Evolutionary conservation across 768 basidiomycete genomes (phyloP).

Genomic region (Leccinum barrowsii): DNA sequence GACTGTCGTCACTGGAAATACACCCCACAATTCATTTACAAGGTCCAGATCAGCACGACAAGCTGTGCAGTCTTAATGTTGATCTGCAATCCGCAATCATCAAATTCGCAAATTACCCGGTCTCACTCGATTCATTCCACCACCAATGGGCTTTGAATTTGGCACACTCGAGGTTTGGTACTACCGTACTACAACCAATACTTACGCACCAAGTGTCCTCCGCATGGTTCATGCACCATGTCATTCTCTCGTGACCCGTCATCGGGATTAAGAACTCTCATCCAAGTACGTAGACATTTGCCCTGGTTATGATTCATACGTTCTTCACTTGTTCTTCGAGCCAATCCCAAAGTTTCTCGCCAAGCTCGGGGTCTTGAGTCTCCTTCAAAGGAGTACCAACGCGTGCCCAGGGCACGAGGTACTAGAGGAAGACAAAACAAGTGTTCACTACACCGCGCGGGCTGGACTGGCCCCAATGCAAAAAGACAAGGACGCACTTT

Average conservation of each 20-base stretch:
- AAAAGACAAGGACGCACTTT: constrained; percentile 29
- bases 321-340: constrained; percentile 42
- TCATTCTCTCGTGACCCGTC: neutral
- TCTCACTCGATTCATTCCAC: too few relatives aligned
- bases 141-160: too few relatives aligned
- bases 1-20: too few relatives aligned
- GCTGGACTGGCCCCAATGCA: neutral
- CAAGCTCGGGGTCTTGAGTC: constrained; percentile 33
- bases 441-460: neutral
- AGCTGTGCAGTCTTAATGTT: too few relatives aligned
- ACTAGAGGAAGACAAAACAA: constrained; percentile 25
- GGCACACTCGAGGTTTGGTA: too few relatives aligned
- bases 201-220: too few relatives aligned
- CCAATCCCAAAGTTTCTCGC: constrained; percentile 43
- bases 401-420: constrained; percentile 46
- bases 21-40: too few relatives aligned
- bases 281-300: neutral
- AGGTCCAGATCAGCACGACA: too few relatives aligned
- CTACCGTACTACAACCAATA: too few relatives aligned
- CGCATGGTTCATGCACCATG: too few relatives aligned
- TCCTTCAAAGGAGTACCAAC: constrained; percentile 24
- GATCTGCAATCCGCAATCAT: too few relatives aligned
- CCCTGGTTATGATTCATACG: neutral
- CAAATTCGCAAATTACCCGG: too few relatives aligned
- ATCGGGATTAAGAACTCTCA: neutral